Base-by-base conservation (phyloP, 2,329 filamentous ascomycete species). In the Aspergillus jensenii region DNA sequence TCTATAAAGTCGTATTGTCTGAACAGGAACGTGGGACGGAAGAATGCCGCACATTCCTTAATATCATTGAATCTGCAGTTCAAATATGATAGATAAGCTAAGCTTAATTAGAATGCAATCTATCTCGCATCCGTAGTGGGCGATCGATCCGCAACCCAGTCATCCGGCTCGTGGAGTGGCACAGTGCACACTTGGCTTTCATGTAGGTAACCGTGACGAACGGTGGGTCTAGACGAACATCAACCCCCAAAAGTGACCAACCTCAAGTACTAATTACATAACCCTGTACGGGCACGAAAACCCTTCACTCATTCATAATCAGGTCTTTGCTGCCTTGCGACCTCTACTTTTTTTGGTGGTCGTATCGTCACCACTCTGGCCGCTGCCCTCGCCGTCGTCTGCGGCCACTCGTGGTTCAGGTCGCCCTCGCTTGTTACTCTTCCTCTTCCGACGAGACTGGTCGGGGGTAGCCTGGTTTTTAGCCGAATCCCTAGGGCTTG, bases 281-380 rank as follows among this genome's bases (percentile, higher is more conserved):
- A 44, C 15, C 14, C 4, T 37, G 9, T 50, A n/a, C 12, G 11
- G n/a, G 47, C n/a, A 39, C 11, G 27, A 31, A 9, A 31, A 9
- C 27, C 6, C 14, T 49, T 4, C 17, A 33, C 27, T 58, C 21
- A 47, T 48, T 15, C 53, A 47, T 33, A 27, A 37, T 35, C 33
- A 57, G 15, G 15, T 39, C 39, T 64, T 59, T 23, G 43, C 44
- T 27, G 40, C 40, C 33, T 55, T 55, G 37, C 59, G 63, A 3
- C 64, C 69, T 53, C 65, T 70, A 14, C 62, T 66, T 56, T 67
- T 71, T 55, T 71, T 73, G 33, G 52, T 60, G 12, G 62, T 60
- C 49, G 55, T 49, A 50, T 54, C 58, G 49, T 64, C 62, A 47
- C 51, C 53, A 35, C 27, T 45, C 31, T 23, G 27, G 27, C 27